These are phyloP conservation scores for Potentilla sterilis DNA, from an alignment of 306 rosid species.

Conservation along the genomic window DNA sequence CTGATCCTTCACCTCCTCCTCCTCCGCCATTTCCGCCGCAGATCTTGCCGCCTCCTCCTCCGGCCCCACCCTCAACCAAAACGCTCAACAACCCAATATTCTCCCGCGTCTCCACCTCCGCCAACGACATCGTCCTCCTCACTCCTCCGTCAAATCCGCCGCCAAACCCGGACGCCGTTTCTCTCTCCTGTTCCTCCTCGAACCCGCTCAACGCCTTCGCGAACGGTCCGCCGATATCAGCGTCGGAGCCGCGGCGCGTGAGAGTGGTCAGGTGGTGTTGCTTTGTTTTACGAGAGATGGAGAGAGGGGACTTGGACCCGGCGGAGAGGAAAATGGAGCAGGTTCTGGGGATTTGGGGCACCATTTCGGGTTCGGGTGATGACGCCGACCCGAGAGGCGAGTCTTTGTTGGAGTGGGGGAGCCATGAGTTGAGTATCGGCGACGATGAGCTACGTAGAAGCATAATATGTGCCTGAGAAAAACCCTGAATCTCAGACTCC, in stretches of 20 bases:
- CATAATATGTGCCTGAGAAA: constrained; percentile 19
- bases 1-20: constrained; percentile 44
- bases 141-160: neutral
- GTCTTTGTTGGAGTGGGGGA: constrained; percentile 26
- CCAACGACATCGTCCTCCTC: constrained; percentile 43
- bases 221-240: constrained; percentile 31
- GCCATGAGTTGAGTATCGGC: constrained; percentile 41
- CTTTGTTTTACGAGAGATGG: neutral
- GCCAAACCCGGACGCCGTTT: neutral
- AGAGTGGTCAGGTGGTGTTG: neutral
- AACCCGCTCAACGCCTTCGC: constrained; percentile 26
- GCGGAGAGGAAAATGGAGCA: constrained; percentile 17
- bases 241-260: constrained; percentile 25
- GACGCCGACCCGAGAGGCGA: neutral
- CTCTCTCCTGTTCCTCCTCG: constrained; percentile 27
- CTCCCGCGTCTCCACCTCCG: constrained; percentile 37
- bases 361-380: constrained; percentile 17
- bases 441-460: constrained; percentile 43
- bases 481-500: constrained; percentile 11
- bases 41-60: constrained; percentile 34
- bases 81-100: constrained; percentile 15
- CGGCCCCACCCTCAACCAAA: constrained; percentile 49
- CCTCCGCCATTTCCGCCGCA: constrained; percentile 39
- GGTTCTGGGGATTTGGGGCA: constrained; percentile 20
- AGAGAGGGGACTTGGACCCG: neutral